Evolutionary conservation across 1,139 yeast genomes (phyloP).

Genomic region (Debaryomycetaceae sp.): DNA sequence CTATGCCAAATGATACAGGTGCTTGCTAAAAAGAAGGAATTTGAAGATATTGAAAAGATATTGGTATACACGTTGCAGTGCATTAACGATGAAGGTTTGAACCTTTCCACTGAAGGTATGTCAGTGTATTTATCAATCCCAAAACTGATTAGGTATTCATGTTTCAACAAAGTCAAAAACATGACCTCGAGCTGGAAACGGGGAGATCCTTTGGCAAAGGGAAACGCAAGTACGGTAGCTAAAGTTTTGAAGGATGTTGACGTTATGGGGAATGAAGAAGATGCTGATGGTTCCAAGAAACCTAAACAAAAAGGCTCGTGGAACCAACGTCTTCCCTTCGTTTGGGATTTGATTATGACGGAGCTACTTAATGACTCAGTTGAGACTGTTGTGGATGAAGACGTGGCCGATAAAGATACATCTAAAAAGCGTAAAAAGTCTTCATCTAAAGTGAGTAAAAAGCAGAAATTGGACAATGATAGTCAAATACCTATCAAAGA

Average conservation of each 20-base stretch:
- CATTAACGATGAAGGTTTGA: slow-evolving; percentile 53
- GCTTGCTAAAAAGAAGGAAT: slow-evolving; percentile 4
- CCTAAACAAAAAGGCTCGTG: slow-evolving; percentile 61
- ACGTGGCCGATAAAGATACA: slow-evolving; percentile 13
- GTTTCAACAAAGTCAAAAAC: slow-evolving; percentile 24
- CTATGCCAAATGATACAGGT: slow-evolving; percentile 49
- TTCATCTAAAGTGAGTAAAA: slow-evolving; percentile 30
- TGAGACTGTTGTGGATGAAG: slow-evolving; percentile 18
- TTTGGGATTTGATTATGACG: slow-evolving; percentile 67
- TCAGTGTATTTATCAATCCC: slow-evolving; percentile 63
- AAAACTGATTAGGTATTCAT: slow-evolving; percentile 19
- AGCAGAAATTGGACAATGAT: slow-evolving; percentile 17
- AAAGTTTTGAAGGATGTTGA: slow-evolving; percentile 64
- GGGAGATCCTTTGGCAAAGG: slow-evolving; percentile 68
- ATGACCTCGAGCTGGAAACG: slow-evolving; percentile 56
- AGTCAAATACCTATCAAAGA: slow-evolving; percentile 49
- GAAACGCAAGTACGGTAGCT: slow-evolving; percentile 58
- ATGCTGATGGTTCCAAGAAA: slow-evolving; percentile 22
- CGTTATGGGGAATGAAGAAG: slow-evolving; percentile 31
- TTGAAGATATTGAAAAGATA: slow-evolving; percentile 18
- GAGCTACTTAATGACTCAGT: slow-evolving; percentile 26
- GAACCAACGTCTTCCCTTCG: slow-evolving; percentile 79
- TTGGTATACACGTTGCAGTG: slow-evolving; percentile 31
- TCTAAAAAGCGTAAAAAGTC: slow-evolving; percentile 28
- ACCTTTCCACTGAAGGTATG: slow-evolving; percentile 75